Evolutionary conservation across 805 yeast genomes (phyloP), one percentile per base, ranked within the genome.

Genomic region (Zygotorulaspora danielsina): DNA sequence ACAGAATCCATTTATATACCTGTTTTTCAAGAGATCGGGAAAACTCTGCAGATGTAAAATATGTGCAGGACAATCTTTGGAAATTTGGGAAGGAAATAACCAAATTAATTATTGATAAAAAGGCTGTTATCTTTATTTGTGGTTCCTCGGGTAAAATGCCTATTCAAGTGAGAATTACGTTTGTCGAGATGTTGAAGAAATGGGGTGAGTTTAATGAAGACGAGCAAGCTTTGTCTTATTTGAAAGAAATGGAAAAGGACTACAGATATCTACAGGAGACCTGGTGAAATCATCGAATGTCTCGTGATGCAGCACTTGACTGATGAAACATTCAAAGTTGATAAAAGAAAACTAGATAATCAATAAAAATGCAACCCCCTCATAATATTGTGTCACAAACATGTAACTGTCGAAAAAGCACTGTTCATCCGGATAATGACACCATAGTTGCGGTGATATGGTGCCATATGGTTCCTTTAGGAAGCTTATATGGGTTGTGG

Each of bases 131-230:
- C 4, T 88, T 81, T 56, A 69, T 93, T 5, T 90, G 98, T 68
- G 99, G 99, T 0, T 80, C 95, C 11, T 79, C 94, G 18, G 97
- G 98, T 0, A 76, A 76, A 47, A 93, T 93, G 98, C 98, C 98
- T 1, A 71, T 76, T 16, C 88, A 81, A 62, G 93, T 90, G 1
- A 68, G 95, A 41, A 63, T 84, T n/a, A 90, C 97, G 0, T 58
- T 93, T 19, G 76, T 74, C 25, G 81, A 76, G 11, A 76, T 84
- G 10, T 53, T 84, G 9, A 64, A 66, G 41, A 76, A 75, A 48
- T 60, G 65, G 44, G 71, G 67, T 1, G 61, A 61, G 13, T 50
- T 71, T 27, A 30, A 26, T 3, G 57, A 61, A 6, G 69, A 69
- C 3, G 69, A 68, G 4, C 65, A 61, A 16, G 79, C 86, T 0